A percentile compares a stretch with the other conserved stretches of the same genome.
phyloP scores from a whole-genome alignment of 1,284 basidiomycete species.

The Athelia sp. region DNA sequence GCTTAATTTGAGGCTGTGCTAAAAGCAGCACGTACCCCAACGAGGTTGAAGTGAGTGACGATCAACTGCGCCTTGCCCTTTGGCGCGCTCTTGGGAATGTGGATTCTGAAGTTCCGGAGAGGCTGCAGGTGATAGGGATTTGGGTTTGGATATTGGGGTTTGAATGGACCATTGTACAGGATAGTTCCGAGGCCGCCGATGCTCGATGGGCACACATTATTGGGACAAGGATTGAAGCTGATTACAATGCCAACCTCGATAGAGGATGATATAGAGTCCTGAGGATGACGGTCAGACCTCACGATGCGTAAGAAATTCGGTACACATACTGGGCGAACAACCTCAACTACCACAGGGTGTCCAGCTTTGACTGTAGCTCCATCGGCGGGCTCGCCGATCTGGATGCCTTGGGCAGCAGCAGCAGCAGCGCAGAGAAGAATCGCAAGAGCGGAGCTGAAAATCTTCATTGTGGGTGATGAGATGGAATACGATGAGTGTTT shows the following conservation, averaged over 20 bases:
- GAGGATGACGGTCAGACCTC: neutral
- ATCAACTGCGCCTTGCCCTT: conserved; percentile 31
- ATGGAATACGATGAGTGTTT: no score
- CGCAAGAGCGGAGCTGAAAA: no score
- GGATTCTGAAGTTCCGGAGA: conserved; percentile 46
- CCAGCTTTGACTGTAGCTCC: conserved; percentile 31
- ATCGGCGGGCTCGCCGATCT: conserved; percentile 31
- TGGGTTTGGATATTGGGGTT: conserved; percentile 27
- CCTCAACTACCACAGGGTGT: conserved; percentile 31
- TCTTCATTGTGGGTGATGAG: no score
- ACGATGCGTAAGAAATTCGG: neutral
- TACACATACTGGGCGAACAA: conserved; percentile 38
- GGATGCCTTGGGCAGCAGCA: conserved; percentile 34
- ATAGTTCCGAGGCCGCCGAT: conserved; percentile 32
- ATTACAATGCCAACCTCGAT: conserved; percentile 42
- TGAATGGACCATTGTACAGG: conserved; percentile 42
- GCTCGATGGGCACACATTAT: conserved; percentile 22
- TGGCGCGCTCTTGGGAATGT: conserved; percentile 28
- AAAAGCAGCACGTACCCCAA: conserved; percentile 34
- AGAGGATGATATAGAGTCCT: conserved; percentile 33
- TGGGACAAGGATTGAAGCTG: conserved; percentile 28
- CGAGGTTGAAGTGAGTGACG: conserved; percentile 37
- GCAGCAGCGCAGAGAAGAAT: neutral
- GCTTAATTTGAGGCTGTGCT: neutral
- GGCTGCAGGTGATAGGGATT: conserved; percentile 27